Evolutionary conservation across 495 filamentous ascomycete genomes (phyloP).

Genomic region (Xylaria cubensis): DNA sequence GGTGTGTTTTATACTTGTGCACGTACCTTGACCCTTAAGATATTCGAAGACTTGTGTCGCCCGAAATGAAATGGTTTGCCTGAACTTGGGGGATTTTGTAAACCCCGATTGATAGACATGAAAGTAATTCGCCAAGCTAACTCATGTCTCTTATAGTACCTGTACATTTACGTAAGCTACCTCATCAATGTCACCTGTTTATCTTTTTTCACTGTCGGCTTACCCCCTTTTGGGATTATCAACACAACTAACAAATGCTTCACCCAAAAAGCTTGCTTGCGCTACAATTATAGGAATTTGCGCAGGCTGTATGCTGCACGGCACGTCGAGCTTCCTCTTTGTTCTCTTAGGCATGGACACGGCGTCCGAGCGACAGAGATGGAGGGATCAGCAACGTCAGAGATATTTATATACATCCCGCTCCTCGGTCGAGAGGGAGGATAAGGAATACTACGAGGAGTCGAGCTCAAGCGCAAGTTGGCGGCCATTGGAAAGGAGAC

Average conservation of each 20-base stretch:
- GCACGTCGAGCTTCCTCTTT: slow-evolving; percentile 48
- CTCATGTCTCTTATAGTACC: slow-evolving; percentile 51
- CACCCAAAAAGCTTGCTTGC: slow-evolving; percentile 55
- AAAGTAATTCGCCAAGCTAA: slow-evolving; percentile 30
- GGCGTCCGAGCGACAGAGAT: slow-evolving; percentile 26
- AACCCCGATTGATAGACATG: not conserved
- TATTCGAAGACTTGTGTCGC: not conserved
- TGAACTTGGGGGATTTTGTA: not conserved
- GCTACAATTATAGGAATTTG: slow-evolving; percentile 64
- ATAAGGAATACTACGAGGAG: slow-evolving; percentile 36
- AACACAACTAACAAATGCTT: slow-evolving; percentile 25
- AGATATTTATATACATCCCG: slow-evolving; percentile 18
- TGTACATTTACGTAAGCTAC: slow-evolving; percentile 63
- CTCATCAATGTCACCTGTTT: no score
- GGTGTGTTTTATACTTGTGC: slow-evolving; percentile 51
- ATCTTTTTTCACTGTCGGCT: not conserved
- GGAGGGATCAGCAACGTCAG: slow-evolving; percentile 20
- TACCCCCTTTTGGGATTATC: not conserved
- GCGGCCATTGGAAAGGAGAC: slow-evolving; percentile 17
- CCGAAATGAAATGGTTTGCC: not conserved
- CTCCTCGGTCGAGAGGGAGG: slow-evolving; percentile 39
- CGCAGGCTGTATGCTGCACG: slow-evolving; percentile 57
- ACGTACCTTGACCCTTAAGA: slow-evolving; percentile 12
- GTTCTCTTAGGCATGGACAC: slow-evolving; percentile 46
- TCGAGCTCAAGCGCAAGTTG: slow-evolving; percentile 29